Base-by-base conservation (phyloP, 495 filamentous ascomycete species). In the Xylaria nigripes region DNA sequence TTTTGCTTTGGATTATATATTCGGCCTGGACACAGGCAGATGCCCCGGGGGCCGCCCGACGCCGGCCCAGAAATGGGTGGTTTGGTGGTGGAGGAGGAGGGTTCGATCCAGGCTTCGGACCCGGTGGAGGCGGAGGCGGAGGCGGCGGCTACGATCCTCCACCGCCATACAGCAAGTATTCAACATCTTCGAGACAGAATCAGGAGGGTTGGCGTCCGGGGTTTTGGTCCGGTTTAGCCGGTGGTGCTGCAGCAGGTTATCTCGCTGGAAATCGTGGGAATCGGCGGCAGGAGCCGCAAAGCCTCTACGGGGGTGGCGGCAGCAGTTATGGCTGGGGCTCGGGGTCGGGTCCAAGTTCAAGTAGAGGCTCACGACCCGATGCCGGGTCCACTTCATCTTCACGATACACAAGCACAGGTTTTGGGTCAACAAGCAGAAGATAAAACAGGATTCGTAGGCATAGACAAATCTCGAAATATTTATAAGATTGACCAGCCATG, bases 341-440 rank as follows among this genome's bases (percentile, higher is more conserved):
- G 52, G 58, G 59, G 6, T 54, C 65, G 13, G 66, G 68, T 40
- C 65, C 71, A 5, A 56, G 55, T 45, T 61, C 69, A 12, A 63
- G 64, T 24, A 40, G 54, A 60, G 69, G 34, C n/a, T 72, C 68
- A 50, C 61, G 61, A 27, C 72, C 76, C 24, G 64, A 70, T 48
- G 70, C 71, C 27, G 68, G 66, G 3, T 72, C 76, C 38, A 66
- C 72, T 67, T 68, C 79, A 34, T 71, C 81, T 16, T 65, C 80
- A 7, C 81, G 82, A 52, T 79, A 87, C 59, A 79, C 88, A 54
- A 90, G 85, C 58, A 95, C 90, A 6, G 93, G 93, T 1, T 97
- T 94, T 72, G 93, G 93, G 6, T 89, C 88, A 12, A 95, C 90
- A 0, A 82, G 78, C 53, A 77, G 93, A 52, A 80, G 91, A 60